Evolutionary conservation across 2,329 filamentous ascomycete genomes (phyloP).

Genomic region (Talaromyces sp.): DNA sequence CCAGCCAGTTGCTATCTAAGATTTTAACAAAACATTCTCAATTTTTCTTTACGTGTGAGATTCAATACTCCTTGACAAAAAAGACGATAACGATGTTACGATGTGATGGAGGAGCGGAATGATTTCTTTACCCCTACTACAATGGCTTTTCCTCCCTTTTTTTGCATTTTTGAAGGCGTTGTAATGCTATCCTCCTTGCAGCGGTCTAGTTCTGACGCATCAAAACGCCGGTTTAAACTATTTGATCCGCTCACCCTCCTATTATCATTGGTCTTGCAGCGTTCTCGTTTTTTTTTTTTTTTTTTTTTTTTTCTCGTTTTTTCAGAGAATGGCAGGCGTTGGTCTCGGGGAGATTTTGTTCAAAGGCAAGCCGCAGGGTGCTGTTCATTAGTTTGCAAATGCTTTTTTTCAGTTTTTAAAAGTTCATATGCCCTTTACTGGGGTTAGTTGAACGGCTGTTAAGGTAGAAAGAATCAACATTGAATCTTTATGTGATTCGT

Average conservation of each 20-base stretch:
- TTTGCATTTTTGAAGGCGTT: constrained; percentile 11
- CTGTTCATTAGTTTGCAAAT: not conserved
- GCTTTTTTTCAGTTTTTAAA: not conserved
- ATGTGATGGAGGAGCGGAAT: not conserved
- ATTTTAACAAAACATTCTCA: not conserved
- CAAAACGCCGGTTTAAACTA: not conserved
- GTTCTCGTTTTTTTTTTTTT: constrained; percentile 6
- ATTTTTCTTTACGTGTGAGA: not conserved
- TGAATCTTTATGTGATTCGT: not conserved
- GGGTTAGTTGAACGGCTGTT: not conserved
- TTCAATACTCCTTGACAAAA: not conserved
- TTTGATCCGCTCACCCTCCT: not conserved
- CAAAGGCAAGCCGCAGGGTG: not conserved
- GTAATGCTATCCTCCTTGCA: constrained; percentile 2
- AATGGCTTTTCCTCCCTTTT: not conserved
- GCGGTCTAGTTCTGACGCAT: constrained; percentile 2
- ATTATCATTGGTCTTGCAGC: constrained; percentile 1
- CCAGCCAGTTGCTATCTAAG: not conserved
- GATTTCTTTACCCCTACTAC: not conserved
- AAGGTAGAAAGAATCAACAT: not conserved
- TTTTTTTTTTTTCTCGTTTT: not conserved
- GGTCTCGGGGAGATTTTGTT: not conserved
- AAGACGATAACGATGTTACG: not conserved
- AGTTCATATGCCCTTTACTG: not conserved
- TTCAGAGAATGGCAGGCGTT: not conserved